phyloP scores from a whole-genome alignment of 345 rosid genomes.

The Gossypium stocksii region DNA sequence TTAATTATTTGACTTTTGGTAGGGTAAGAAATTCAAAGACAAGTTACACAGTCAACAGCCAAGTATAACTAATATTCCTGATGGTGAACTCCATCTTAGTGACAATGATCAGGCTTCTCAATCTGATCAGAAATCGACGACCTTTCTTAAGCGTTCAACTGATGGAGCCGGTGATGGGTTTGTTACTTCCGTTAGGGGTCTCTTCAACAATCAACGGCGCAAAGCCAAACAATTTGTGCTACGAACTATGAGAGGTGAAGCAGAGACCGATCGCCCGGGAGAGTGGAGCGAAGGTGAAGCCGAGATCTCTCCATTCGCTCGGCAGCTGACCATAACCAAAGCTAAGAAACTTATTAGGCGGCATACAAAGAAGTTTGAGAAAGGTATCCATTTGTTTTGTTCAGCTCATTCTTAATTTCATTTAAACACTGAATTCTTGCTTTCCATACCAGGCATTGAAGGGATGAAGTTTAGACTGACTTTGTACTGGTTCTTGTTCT shows the following conservation, averaged over 20 bases:
- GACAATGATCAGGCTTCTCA: slow-evolving; percentile 67
- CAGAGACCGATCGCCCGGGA: slow-evolving; percentile 70
- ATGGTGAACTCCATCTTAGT: slow-evolving; percentile 56
- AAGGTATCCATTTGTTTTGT: slow-evolving; percentile 41
- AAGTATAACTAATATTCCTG: slow-evolving; percentile 43
- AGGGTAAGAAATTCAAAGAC: slow-evolving; percentile 97
- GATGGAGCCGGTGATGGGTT: slow-evolving; percentile 99
- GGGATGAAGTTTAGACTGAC: slow-evolving; percentile 8
- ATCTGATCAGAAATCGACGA: slow-evolving; percentile 53
- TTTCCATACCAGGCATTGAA: neutral
- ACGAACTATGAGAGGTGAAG: slow-evolving; percentile 93
- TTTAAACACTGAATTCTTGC: neutral
- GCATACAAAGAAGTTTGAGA: slow-evolving; percentile 81
- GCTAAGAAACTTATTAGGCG: slow-evolving; percentile 80
- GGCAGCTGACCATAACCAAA: slow-evolving; percentile 89
- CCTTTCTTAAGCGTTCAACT: slow-evolving; percentile 67
- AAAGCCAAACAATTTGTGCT: slow-evolving; percentile 90
- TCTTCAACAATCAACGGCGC: slow-evolving; percentile 84
- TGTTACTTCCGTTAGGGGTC: slow-evolving; percentile 83
- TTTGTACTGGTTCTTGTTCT: neutral
- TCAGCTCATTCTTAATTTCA: neutral
- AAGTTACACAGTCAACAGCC: slow-evolving; percentile 52
- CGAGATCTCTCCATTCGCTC: slow-evolving; percentile 79
- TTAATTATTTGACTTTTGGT: slow-evolving; percentile 25
- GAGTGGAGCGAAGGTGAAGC: slow-evolving; percentile 93